These are phyloP conservation scores for Beauveria asiatica DNA, from an alignment of 2,329 filamentous ascomycete species.

Conservation along the genomic window DNA sequence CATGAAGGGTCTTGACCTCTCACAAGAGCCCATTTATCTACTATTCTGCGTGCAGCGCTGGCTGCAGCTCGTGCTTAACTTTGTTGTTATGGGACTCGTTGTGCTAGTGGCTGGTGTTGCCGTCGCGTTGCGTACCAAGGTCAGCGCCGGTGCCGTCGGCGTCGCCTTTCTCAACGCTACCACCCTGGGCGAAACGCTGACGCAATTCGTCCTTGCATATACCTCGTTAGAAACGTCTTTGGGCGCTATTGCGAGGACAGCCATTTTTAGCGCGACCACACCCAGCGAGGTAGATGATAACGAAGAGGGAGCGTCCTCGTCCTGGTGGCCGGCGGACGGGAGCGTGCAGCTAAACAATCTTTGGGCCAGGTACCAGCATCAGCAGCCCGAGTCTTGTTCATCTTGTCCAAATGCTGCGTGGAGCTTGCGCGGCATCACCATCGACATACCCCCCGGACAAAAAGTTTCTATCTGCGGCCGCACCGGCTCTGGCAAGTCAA, in stretches of 20 bases:
- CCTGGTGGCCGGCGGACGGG: background rate
- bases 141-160: background rate
- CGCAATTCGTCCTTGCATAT: background rate
- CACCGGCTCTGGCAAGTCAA: slow-evolving; percentile 6
- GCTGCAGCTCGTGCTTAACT: slow-evolving; percentile 6
- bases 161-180: slow-evolving; percentile 5
- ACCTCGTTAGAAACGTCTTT: slow-evolving; percentile 1
- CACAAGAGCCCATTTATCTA: slow-evolving; percentile 2
- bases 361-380: background rate
- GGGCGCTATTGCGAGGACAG: background rate
- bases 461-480: background rate
- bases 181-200: background rate
- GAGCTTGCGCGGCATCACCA: background rate
- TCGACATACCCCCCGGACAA: background rate
- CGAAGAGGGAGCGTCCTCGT: background rate
- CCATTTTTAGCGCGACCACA: background rate
- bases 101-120: background rate
- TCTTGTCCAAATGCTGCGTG: background rate
- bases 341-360: background rate
- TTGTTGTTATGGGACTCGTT: background rate
- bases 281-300: background rate
- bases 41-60: background rate
- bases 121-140: background rate
- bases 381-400: no score
- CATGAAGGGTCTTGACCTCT: background rate